Conservation (phyloP, 208 protist genomes). For the Wallacemonas sp. region DNA sequence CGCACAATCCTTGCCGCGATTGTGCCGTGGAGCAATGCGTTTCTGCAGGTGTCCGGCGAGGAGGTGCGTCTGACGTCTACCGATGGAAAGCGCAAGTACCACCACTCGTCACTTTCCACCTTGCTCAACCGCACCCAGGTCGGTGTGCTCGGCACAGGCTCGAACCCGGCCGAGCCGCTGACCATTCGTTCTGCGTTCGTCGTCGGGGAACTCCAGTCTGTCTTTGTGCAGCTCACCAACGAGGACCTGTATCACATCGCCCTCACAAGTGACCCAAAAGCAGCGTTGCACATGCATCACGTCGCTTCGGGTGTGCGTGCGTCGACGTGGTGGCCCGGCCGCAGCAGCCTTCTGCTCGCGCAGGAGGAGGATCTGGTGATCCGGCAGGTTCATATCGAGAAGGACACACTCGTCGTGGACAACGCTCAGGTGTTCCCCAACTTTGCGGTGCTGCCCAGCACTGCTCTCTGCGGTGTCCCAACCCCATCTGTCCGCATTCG, state of each 20-base stretch:
- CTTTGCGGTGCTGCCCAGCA: slow-evolving; percentile 54
- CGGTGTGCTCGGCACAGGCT: no score
- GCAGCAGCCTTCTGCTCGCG: neutral
- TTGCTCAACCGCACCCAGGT: slow-evolving; percentile 21
- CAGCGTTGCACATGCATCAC: neutral
- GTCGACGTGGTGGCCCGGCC: slow-evolving; percentile 2
- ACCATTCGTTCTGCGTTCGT: slow-evolving; percentile 4
- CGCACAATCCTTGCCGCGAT: slow-evolving; percentile 66
- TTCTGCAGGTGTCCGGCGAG: slow-evolving; percentile 79
- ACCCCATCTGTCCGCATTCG: slow-evolving; percentile 29
- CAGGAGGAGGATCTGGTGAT: slow-evolving; percentile 8
- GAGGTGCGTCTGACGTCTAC: slow-evolving; percentile 62
- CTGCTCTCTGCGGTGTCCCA: slow-evolving; percentile 34
- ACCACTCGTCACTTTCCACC: slow-evolving; percentile 23
- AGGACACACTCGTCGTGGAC: neutral
- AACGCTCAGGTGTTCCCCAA: slow-evolving; percentile 32
- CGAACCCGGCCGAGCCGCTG: no score
- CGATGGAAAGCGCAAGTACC: slow-evolving; percentile 51
- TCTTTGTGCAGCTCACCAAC: slow-evolving; percentile 13
- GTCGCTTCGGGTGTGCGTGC: neutral
- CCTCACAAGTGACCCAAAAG: slow-evolving; percentile 5
- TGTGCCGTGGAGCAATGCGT: slow-evolving; percentile 38
- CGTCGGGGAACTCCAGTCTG: neutral
- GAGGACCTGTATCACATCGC: neutral
- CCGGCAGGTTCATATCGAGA: neutral